phyloP scores from a whole-genome alignment of 1,284 basidiomycete genomes.

The Cystobasidium sp. region DNA sequence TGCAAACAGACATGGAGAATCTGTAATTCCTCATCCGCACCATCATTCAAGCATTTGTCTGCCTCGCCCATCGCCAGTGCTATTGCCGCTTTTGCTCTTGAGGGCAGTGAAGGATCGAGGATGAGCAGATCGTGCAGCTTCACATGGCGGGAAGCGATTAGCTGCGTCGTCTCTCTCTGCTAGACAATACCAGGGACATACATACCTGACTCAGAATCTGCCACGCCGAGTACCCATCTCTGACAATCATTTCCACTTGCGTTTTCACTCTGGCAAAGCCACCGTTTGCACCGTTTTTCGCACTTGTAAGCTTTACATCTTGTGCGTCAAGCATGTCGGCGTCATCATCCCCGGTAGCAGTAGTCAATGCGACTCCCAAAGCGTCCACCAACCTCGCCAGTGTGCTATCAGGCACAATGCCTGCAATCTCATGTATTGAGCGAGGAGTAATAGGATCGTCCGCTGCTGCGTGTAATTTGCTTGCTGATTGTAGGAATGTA shows the following conservation, averaged over 20 bases:
- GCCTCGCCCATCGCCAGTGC: conserved; percentile 89
- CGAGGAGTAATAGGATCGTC: conserved; percentile 69
- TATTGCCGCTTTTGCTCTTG: conserved; percentile 79
- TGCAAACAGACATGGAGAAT: conserved; percentile 82
- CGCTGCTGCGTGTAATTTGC: conserved; percentile 73
- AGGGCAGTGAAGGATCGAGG: conserved; percentile 75
- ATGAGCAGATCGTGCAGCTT: conserved; percentile 91
- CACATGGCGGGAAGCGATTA: conserved; percentile 17
- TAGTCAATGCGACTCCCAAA: conserved; percentile 71
- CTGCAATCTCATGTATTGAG: conserved; percentile 92
- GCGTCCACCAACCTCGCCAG: conserved; percentile 72
- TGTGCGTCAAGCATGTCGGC: conserved; percentile 61
- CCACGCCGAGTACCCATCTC: conserved; percentile 89
- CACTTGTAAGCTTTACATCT: conserved; percentile 57
- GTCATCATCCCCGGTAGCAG: conserved; percentile 52
- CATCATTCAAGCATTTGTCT: conserved; percentile 94
- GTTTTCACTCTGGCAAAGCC: conserved; percentile 73
- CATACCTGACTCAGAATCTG: conserved; percentile 86
- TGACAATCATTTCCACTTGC: conserved; percentile 75
- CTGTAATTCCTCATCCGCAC: conserved; percentile 98
- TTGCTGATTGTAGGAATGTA: conserved; percentile 95
- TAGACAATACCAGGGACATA: conserved; percentile 48
- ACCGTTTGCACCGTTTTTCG: conserved; percentile 52
- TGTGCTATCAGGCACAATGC: conserved; percentile 80
- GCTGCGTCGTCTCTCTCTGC: no score